phyloP scores from a whole-genome alignment of 2,329 filamentous ascomycete genomes.

The Xylaria hypoxylon region DNA sequence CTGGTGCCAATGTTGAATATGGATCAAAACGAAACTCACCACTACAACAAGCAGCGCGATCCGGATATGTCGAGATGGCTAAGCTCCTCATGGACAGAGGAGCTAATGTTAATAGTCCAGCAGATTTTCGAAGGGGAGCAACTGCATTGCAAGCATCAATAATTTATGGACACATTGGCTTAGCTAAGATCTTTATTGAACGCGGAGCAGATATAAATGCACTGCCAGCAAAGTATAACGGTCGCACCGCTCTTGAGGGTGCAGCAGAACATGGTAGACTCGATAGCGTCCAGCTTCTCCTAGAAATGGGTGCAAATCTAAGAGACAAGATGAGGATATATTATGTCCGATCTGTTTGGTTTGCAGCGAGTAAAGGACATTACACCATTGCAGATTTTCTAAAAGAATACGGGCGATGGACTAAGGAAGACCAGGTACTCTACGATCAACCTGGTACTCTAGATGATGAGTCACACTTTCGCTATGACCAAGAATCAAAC shows the following conservation, averaged over 20 bases:
- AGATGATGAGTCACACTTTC: background rate
- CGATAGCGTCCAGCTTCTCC: slow-evolving; percentile 27
- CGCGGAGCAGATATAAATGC: slow-evolving; percentile 28
- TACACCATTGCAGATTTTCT: slow-evolving; percentile 4
- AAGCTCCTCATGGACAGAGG: slow-evolving; percentile 1
- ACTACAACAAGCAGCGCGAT: background rate
- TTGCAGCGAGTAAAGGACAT: background rate
- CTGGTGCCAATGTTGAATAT: background rate
- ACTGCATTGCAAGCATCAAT: slow-evolving; percentile 16
- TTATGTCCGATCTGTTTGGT: slow-evolving; percentile 22
- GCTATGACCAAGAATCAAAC: background rate
- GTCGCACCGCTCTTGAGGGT: slow-evolving; percentile 28
- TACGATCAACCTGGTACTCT: background rate
- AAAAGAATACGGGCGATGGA: slow-evolving; percentile 17
- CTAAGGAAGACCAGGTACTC: slow-evolving; percentile 12
- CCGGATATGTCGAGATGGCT: background rate
- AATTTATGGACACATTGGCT: background rate
- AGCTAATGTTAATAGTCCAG: background rate
- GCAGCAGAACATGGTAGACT: slow-evolving; percentile 29
- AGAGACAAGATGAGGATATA: slow-evolving; percentile 20
- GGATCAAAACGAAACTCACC: background rate
- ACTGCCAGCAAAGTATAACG: background rate
- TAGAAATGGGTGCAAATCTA: slow-evolving; percentile 16
- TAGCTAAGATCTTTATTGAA: slow-evolving; percentile 14
- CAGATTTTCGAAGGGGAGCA: background rate